Evolutionary conservation across 192 early-diverging fungal species (phyloP), one percentile per base, ranked within the genome.

Genomic region (Diversispora eburnea): DNA sequence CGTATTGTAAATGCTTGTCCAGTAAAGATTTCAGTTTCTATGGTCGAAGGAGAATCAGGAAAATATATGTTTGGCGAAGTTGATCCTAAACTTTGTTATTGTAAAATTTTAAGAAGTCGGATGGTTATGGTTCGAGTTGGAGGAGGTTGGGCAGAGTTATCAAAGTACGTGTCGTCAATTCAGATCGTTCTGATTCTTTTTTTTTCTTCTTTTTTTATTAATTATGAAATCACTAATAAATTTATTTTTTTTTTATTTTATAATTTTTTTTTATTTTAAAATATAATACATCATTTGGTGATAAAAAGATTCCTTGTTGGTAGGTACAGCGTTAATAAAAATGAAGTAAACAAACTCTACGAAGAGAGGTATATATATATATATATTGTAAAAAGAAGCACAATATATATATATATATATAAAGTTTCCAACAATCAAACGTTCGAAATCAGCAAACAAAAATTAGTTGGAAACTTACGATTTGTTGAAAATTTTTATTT

Each of bases 51-150:
- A 15, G 85, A 88, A 60, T 81, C 86, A 3, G 87, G 87, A 42
- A 83, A 83, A 62, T 89, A 89, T 77, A 83, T 86, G 81, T 89
- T 89, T 80, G 88, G 88, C 39, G 84, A 87, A 48, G 76, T 79
- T 13, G 87, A 88, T 58, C 88, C 87, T 17, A 87, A 86, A 62
- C 67, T 89, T 15, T 85, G 82, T 39, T 88, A 88, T 70, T 89
- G 88, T 52, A 87, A 87, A 67, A 85, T 88, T 48, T 66, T 89
- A 52, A 73, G 86, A 46, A 84, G 85, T 70, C 76, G 86, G 1
- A 84, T 85, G 82, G 87, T 89, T 42, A 89, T 89, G 88, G 88
- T 89, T 33, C 83, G 88, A 61, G 87, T 89, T 4, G 88, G 88
- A 33, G 88, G 88, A 70, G 88, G 87, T 57, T 88, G 87, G 87